A percentile compares a stretch with the other conserved stretches of the same genome.
phyloP scores from a whole-genome alignment of 257 asterid genomes.

The Solanum paucissectum region DNA sequence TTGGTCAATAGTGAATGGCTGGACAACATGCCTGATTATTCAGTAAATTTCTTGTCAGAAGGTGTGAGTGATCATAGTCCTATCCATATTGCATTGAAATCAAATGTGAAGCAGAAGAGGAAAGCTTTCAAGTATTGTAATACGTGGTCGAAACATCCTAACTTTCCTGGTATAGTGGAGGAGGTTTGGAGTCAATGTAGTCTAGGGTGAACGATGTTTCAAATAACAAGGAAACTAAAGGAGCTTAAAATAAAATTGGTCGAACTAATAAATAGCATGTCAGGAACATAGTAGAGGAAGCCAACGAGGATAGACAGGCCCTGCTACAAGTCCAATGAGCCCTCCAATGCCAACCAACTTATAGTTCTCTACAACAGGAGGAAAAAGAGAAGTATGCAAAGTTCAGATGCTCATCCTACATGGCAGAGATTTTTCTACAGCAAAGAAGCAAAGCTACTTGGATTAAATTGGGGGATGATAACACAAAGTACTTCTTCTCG shows the following conservation, averaged over 20 bases:
- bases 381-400: background rate
- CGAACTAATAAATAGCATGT: background rate
- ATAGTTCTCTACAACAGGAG: background rate
- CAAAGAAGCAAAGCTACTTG: background rate
- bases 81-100: background rate
- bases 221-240: background rate
- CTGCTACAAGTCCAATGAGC: background rate
- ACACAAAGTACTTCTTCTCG: background rate
- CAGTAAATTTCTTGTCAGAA: background rate
- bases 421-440: background rate
- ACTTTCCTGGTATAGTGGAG: background rate
- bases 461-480: background rate
- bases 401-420: background rate
- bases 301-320: background rate
- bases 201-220: background rate
- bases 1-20: background rate
- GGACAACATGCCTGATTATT: background rate
- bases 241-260: background rate
- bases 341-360: background rate
- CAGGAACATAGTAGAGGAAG: background rate
- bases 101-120: background rate
- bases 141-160: background rate
- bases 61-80: background rate
- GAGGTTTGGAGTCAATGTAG: background rate
- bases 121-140: background rate